Evolutionary conservation across 2,329 filamentous ascomycete genomes (phyloP).

Genomic region (Trichoderma aggressivum): DNA sequence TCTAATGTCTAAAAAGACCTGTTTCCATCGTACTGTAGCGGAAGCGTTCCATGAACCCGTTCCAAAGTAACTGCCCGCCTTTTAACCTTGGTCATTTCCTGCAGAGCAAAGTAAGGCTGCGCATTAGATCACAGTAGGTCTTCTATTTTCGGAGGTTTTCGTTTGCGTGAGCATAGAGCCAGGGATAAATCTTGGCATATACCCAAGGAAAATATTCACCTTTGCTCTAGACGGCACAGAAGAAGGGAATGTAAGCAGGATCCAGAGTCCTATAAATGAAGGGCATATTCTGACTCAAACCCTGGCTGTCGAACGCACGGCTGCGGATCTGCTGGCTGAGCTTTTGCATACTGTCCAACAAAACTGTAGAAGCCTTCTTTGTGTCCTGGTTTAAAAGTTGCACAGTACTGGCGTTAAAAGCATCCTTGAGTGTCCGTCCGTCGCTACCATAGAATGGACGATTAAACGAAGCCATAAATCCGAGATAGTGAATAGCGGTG

Average conservation of each 20-base stretch:
- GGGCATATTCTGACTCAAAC: slow-evolving; percentile 46
- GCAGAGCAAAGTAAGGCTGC: not conserved
- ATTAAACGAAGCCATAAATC: not conserved
- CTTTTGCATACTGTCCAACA: slow-evolving; percentile 31
- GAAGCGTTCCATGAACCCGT: not conserved
- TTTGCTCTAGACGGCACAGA: slow-evolving; percentile 20
- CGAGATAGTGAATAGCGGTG: slow-evolving; percentile 35
- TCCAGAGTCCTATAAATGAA: slow-evolving; percentile 38
- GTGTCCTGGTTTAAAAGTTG: not conserved
- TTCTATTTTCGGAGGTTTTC: not conserved
- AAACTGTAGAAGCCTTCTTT: not conserved
- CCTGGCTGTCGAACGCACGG: slow-evolving; percentile 40
- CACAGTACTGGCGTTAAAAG: not conserved
- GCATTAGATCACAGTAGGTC: not conserved
- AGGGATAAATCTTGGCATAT: not conserved
- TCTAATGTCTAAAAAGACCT: not conserved
- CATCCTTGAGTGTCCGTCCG: not conserved
- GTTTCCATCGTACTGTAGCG: not conserved
- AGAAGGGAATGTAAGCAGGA: slow-evolving; percentile 23
- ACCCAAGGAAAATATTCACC: not conserved
- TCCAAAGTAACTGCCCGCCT: not conserved
- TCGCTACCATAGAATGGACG: not conserved
- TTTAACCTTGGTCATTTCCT: not conserved
- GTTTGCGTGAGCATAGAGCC: not conserved
- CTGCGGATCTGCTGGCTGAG: slow-evolving; percentile 38